phyloP scores from a whole-genome alignment of 176 grass and related monocot genomes.

The Bonia amplexicaulis region DNA sequence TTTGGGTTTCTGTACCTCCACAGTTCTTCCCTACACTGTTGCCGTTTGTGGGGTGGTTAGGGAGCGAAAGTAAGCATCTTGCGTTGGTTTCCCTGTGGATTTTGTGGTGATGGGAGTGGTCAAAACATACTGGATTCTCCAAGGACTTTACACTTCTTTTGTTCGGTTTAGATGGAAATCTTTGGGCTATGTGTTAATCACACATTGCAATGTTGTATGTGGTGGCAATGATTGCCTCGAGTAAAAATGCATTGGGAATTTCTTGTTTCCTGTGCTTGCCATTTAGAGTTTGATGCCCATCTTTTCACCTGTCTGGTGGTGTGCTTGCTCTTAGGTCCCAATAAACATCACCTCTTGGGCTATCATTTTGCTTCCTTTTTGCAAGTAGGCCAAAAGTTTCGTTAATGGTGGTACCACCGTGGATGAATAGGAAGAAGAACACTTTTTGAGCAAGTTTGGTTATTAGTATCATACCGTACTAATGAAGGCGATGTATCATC shows the following conservation, averaged over 20 bases:
- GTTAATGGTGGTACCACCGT: conserved; percentile 12
- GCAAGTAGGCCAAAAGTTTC: background rate
- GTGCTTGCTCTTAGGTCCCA: background rate
- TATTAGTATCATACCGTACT: background rate
- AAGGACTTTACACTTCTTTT: background rate
- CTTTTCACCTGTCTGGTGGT: background rate
- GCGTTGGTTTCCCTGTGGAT: background rate
- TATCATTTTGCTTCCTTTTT: conserved; percentile 24
- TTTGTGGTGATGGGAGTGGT: background rate
- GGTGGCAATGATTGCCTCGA: conserved; percentile 2
- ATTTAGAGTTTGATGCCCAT: conserved; percentile 19
- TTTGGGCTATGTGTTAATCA: conserved; percentile 1
- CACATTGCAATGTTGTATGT: background rate
- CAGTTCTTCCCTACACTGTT: background rate
- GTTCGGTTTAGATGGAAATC: background rate
- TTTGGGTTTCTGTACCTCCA: background rate
- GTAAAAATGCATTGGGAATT: background rate
- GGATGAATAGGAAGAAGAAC: background rate
- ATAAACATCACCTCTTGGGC: background rate
- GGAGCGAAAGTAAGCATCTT: background rate
- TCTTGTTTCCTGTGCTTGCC: conserved; percentile 28
- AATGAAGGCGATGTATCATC: background rate
- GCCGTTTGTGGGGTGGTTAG: background rate
- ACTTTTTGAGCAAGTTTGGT: conserved; percentile 9
- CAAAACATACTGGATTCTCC: background rate